Evolutionary conservation across 352 stramenopile genomes (phyloP), one percentile per base, ranked within the genome.

Genomic region (Elongisporangium anandrum): DNA sequence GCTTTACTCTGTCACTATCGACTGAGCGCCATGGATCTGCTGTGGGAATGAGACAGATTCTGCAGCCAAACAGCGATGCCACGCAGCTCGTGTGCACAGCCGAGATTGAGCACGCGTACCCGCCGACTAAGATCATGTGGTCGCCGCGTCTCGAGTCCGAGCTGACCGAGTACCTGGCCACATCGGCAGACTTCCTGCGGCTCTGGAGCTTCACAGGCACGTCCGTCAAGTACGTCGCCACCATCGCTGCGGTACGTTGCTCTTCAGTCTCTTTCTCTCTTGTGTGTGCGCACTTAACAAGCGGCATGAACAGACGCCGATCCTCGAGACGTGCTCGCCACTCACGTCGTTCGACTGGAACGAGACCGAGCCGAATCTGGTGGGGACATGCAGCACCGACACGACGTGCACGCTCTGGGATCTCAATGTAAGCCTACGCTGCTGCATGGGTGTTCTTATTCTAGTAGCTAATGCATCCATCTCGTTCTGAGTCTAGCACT

Each of bases 381-480:
- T 99, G 24, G 96, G 95, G 17, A 99, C 97, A 8, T 97, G 85
- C 4, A 97, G 82, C 52, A 99, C 99, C 60, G 97, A 99, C 60
- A 99, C 93, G 10, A 99, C 96, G 5, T 99, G 96, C 78, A 99
- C 96, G 15, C 98, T 99, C 59, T 99, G 97, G 97, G 97, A 99
- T 65, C 74, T 99, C 49, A 95, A 94, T 45, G 93, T 97, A 57
- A 65, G 90, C 49, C 15, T 12, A 4, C 21, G 13, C 50, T 52
- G 7, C 4, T 59, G 39, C 41, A 10, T 47, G 20, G 54, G 38
- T 56, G 51, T 17, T 23, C 20, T 56, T 20, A 21, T 58, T 29
- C 41, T 24, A 38, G 8, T 38, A 6, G 20, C 22, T 52, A 4
- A 52, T 39, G n/a, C n/a, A n/a, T n/a, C n/a, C n/a, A n/a, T 20